Conservation (phyloP, 1,284 basidiomycete genomes). For the Leccinum griseonigrum region DNA sequence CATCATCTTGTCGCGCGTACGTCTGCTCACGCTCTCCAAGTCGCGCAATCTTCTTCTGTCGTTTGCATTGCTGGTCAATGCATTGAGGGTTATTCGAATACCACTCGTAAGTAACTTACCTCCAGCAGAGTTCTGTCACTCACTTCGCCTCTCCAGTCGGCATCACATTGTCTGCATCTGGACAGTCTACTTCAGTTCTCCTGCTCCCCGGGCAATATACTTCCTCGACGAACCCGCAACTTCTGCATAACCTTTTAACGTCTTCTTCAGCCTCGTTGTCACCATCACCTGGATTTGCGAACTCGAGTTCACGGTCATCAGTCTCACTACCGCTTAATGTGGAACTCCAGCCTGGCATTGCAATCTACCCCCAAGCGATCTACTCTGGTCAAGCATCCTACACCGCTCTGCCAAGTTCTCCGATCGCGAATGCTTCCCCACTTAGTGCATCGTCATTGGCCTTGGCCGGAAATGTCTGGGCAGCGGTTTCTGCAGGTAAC, state of each 20-base stretch:
- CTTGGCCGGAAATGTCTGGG: constrained; percentile 66
- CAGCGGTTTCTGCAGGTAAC: constrained; percentile 52
- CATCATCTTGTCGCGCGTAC: background rate
- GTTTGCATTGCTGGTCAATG: constrained; percentile 83
- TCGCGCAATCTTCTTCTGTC: constrained; percentile 60
- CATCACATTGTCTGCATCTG: constrained; percentile 54
- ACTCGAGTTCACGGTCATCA: constrained; percentile 39
- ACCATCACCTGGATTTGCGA: constrained; percentile 60
- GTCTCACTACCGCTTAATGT: constrained; percentile 63
- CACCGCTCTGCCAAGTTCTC: constrained; percentile 49
- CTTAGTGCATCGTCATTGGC: constrained; percentile 56
- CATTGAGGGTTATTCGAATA: constrained; percentile 69
- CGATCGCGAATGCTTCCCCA: constrained; percentile 46
- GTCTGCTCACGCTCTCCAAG: constrained; percentile 27
- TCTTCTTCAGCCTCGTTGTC: constrained; percentile 57
- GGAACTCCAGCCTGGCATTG: constrained; percentile 61
- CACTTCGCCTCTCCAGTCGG: constrained; percentile 49
- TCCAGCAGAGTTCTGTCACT: constrained; percentile 9
- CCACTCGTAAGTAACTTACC: constrained; percentile 50
- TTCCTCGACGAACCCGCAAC: constrained; percentile 63
- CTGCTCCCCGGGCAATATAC: constrained; percentile 76
- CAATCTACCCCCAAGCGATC: constrained; percentile 52
- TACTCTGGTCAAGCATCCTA: constrained; percentile 67
- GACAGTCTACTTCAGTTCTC: constrained; percentile 49
- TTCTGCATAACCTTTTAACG: constrained; percentile 64